Evolutionary conservation across 106 monocot species (phyloP), one percentile per base, ranked within the genome.

Genomic region (Acanthochlamys bracteata): DNA sequence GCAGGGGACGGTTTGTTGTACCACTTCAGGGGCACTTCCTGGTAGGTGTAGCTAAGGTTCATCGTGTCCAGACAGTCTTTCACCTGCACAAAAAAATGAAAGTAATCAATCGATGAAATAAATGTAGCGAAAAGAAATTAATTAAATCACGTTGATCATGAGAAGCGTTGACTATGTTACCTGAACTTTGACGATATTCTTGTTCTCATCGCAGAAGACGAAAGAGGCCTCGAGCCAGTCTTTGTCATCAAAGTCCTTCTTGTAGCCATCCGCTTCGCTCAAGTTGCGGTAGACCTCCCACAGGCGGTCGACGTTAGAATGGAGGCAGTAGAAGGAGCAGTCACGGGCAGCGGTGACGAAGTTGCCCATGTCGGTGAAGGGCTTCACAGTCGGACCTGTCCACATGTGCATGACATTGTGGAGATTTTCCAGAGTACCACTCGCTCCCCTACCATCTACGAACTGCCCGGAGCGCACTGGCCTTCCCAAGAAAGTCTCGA

Each of bases 401-500:
- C 73, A 78, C 39, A 24, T 26, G 56, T 78, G 78, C 55, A 64
- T 1, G 25, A 42, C 39, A 24, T 78, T 78, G 68, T 73, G 78
- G 55, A 73, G 67, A 7, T 1, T 12, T 57, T 68, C 68, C 7
- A 73, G 26, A 24, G 24, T 46, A 0, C 68, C 68, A 4, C 21
- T 0, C 9, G 42, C 49, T 1, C 17, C 39, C 0, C 0, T 3
- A 6, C 25, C 11, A 0, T 10, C 49, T 0, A 33, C 67, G n/a
- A 59, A 22, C 20, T 24, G 25, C 21, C 62, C 73, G 7, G 51
- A 47, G 39, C 47, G 10, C 11, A 46, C 19, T 2, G 67, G 55
- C 14, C 73, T 73, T 12, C 78, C 78, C 73, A 73, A 73, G 78
- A 78, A 78, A 25, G 68, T 27, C 56, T 73, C 73, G 0, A 72